Percentiles rank a stretch among this genome's conserved stretches.
These are phyloP conservation scores for Vishniacozyma victoriae DNA, from an alignment of 768 basidiomycete species.

Conservation along the genomic window DNA sequence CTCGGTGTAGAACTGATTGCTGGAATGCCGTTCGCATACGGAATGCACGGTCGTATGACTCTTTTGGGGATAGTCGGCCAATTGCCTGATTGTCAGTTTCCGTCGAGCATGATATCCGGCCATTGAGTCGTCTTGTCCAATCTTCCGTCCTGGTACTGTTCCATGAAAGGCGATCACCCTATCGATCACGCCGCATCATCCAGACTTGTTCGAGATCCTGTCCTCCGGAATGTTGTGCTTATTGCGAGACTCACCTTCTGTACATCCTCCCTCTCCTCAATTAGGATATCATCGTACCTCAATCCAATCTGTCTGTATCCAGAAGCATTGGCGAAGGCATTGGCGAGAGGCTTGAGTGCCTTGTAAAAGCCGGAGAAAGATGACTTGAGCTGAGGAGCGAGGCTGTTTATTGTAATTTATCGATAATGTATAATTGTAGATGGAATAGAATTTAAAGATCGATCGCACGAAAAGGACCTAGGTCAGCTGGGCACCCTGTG, in stretches of 20 bases:
- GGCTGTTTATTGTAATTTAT: conserved; percentile 11
- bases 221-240: neutral
- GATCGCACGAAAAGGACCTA: neutral
- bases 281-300: conserved; percentile 81
- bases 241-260: conserved; percentile 35
- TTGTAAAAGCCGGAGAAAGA: conserved; percentile 60
- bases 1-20: conserved; percentile 67
- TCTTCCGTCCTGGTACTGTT: no score
- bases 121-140: no score
- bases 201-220: no score
- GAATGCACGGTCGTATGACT: conserved; percentile 84
- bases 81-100: conserved; percentile 66
- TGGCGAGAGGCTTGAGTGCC: conserved; percentile 69
- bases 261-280: conserved; percentile 43
- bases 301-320: conserved; percentile 85
- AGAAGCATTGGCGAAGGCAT: conserved; percentile 70
- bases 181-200: no score
- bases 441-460: neutral
- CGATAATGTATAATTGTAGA: no score
- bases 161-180: no score
- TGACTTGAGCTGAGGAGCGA: conserved; percentile 69
- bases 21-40: conserved; percentile 71
- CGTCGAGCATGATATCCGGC: neutral
- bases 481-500: neutral
- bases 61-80: conserved; percentile 66